Percentiles rank a stretch among this genome's conserved stretches.
Conservation (phyloP, 345 rosid species). For the Euphorbia pulcherrima region DNA sequence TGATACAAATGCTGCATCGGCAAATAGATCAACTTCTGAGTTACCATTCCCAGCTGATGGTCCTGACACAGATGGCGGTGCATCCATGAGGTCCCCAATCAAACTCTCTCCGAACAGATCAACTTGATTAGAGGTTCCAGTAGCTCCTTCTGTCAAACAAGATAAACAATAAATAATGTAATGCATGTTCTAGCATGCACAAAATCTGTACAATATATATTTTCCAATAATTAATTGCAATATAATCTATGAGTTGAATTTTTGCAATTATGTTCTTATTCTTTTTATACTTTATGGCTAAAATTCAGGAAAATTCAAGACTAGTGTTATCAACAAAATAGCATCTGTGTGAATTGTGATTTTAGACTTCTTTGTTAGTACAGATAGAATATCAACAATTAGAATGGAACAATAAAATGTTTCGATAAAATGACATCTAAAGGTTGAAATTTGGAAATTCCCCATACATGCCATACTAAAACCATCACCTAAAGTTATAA, state of each 20-base stretch:
- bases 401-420: background rate
- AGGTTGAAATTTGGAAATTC: background rate
- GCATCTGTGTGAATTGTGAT: no score
- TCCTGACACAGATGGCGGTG: constrained; percentile 48
- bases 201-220: no score
- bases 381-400: background rate
- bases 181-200: background rate
- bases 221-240: background rate
- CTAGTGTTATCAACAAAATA: no score
- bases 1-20: constrained; percentile 90
- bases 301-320: no score
- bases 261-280: background rate
- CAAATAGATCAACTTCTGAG: constrained; percentile 79
- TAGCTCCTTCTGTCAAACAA: constrained; percentile 51
- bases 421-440: background rate
- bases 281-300: no score
- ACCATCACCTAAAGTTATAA: background rate
- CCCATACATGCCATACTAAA: background rate
- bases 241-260: background rate
- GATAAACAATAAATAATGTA: constrained; percentile 15
- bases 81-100: constrained; percentile 76
- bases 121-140: constrained; percentile 59
- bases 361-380: no score
- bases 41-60: constrained; percentile 38
- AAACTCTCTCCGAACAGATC: constrained; percentile 79